phyloP scores from a whole-genome alignment of 306 rosid genomes.

The Quercus suber region DNA sequence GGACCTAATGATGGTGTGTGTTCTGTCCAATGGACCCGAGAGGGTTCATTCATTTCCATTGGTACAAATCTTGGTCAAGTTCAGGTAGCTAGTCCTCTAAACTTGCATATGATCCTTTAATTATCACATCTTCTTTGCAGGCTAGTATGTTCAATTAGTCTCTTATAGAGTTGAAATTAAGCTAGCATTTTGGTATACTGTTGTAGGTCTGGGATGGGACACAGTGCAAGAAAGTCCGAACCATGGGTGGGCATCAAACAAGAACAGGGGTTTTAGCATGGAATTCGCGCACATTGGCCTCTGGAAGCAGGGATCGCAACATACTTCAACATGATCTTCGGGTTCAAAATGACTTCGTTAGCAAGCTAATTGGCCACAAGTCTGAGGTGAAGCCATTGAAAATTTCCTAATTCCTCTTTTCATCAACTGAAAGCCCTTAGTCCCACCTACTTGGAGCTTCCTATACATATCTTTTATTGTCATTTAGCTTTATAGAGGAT shows the following conservation, averaged over 20 bases:
- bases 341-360: conserved; percentile 63
- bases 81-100: conserved; percentile 56
- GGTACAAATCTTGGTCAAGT: conserved; percentile 94
- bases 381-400: conserved; percentile 77
- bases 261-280: conserved; percentile 97
- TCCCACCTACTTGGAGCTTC: not conserved
- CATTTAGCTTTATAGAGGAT: not conserved
- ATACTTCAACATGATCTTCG: conserved; percentile 97
- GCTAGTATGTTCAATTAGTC: not conserved
- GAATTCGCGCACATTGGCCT: conserved; percentile 89
- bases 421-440: not conserved
- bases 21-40: conserved; percentile 93
- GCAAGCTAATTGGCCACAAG: conserved; percentile 91
- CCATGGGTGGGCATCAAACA: conserved; percentile 98
- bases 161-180: conserved; percentile 7
- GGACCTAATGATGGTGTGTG: conserved; percentile 97
- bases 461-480: not conserved
- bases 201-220: conserved; percentile 92
- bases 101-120: not conserved
- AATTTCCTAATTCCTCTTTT: not conserved
- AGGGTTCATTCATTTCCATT: conserved; percentile 90
- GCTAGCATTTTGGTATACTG: not conserved
- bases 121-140: not conserved
- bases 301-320: conserved; percentile 93
- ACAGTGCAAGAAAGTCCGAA: conserved; percentile 82